Base-by-base conservation (phyloP, 208 protist species). In the Ichthyophonus hoferi region DNA sequence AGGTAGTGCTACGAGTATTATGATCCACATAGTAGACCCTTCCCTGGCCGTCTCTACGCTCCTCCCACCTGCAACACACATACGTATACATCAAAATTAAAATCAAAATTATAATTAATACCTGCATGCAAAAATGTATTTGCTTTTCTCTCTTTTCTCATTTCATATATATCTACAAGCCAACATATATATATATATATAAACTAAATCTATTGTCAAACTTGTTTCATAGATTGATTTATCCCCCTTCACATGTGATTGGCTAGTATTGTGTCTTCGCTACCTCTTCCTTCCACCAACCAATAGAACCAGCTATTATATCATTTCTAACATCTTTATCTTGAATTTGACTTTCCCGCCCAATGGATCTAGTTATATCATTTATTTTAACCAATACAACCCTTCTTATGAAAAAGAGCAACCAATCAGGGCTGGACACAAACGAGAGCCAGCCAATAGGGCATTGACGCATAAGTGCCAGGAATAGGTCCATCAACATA, bases 21-120 rank as follows among this genome's bases (percentile, higher is more conserved):
- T 92, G 90, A 43, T 92, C 86, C 37, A 89, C 81, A 84, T 92
- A 92, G 43, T 90, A 92, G 2, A 79, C 35, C n/a, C 40, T n/a
- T 7, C 83, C 83, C n/a, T 58, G 43, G 0, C 31, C 12, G 0
- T 58, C 83, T 12, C 14, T 3, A 35, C 83, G 83, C 40, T 17
- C n/a, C 43, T 87, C 83, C 83, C 83, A 87, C 41, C 83, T 39
- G 39, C n/a, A 14, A 17, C 14, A 38, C 24, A 85, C n/a, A 34
- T 38, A 81, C 17, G 17, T 14, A 81, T 81, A 14, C 31, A 7
- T 34, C 7, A 33, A 14, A 33, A 14, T 37, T 3, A 67, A 3
- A 67, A 3, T 24, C 24, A 24, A 67, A 31, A 67, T 31, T 31
- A 31, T 67, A 24, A 67, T 31, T 67, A 67, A 31, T 31, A 31